These are phyloP conservation scores for Colletotrichum theobromicola DNA, from an alignment of 2,329 filamentous ascomycete species.

Conservation along the genomic window DNA sequence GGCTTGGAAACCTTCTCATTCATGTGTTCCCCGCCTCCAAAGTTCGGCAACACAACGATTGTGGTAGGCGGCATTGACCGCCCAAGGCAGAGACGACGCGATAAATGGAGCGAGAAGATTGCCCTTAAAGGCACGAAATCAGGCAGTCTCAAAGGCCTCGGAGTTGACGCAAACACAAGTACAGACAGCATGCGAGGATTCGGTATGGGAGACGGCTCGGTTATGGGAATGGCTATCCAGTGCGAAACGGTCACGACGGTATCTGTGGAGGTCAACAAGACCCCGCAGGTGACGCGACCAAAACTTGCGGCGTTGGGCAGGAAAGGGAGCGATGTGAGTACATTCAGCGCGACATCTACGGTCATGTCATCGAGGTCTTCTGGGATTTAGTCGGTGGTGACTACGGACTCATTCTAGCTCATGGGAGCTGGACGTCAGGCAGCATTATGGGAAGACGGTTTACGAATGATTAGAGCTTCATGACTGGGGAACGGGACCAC, in stretches of 20 bases:
- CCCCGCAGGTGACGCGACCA: neutral
- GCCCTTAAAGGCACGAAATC: neutral
- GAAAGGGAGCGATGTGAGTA: slow-evolving; percentile 1
- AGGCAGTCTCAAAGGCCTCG: neutral
- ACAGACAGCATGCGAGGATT: slow-evolving; percentile 37
- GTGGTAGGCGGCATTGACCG: slow-evolving; percentile 29
- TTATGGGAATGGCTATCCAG: slow-evolving; percentile 41
- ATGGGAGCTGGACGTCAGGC: neutral
- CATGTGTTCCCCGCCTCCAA: slow-evolving; percentile 43
- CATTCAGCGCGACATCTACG: neutral
- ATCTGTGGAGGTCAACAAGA: slow-evolving; percentile 37
- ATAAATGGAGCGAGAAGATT: slow-evolving; percentile 21
- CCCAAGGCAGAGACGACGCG: neutral
- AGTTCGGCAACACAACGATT: slow-evolving; percentile 46
- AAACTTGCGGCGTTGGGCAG: neutral
- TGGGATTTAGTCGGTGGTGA: neutral
- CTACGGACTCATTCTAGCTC: neutral
- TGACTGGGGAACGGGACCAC: neutral
- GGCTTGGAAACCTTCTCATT: slow-evolving; percentile 59
- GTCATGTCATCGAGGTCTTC: neutral
- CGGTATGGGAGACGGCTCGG: slow-evolving; percentile 25
- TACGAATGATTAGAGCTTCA: neutral
- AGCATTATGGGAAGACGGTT: neutral
- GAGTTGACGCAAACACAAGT: slow-evolving; percentile 27
- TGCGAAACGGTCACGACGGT: slow-evolving; percentile 49